Base-by-base conservation (phyloP, 2,329 filamentous ascomycete species). In the Scedosporium apiospermum region DNA sequence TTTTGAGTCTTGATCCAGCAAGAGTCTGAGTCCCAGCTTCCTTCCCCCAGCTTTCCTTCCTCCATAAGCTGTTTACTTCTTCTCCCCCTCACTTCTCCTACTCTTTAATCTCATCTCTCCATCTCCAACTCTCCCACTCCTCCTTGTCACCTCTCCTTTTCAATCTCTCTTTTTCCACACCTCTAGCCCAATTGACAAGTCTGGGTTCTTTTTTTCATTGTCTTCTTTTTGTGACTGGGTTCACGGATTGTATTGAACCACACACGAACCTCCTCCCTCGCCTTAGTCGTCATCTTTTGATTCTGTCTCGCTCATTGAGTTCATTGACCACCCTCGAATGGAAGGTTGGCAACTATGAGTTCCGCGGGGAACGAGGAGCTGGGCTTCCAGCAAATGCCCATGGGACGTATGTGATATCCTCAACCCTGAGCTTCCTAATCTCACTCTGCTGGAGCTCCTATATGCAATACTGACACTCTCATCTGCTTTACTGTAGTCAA, bases 401-500 rank as follows among this genome's bases (percentile, higher is more conserved):
- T 90, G 85, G 86, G 86, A 76, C 80, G 87, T 89, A 84, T 73
- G 86, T 77, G 63, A 59, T 63, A 57, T 27, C 3, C 14, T 55
- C 14, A 5, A 55, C 12, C 26, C 66, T 62, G 34, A 58, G 27
- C 41, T 63, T 27, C 27, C 55, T 10, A 61, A 30, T 51, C 18
- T 57, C n/a, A 10, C 30, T 27, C 6, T 12, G 6, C 44, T n/a
- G 44, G 6, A 21, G 18, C 57, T 58, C n/a, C 27, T 21, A 10
- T 38, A 16, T 21, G 3, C 30, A 26, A 58, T 58, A 14, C 30
- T 41, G 57, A 58, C n/a, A 23, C 12, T 18, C 41, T 18, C n/a
- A n/a, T n/a, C 16, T n/a, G 9, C 18, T 34, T 34, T 34, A 34
- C 60, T 64, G 60, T 62, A 63, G 61, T 62, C 53, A 98, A 98